Base-by-base conservation (phyloP, 2,329 filamentous ascomycete genomes). In the Fusarium tjaetaba region DNA sequence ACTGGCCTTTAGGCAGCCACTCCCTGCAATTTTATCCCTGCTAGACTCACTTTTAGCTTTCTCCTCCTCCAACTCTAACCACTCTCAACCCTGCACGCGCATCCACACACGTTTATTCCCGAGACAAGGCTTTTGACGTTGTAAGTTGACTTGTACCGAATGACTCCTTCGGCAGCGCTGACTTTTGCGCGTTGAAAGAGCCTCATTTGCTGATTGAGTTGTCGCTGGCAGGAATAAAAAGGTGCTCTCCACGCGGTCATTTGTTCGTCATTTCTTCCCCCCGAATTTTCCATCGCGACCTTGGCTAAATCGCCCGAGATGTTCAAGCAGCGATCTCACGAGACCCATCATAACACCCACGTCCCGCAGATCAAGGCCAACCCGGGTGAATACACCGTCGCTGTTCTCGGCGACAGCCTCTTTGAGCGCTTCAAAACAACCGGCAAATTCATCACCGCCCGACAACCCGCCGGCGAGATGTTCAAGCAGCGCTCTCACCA, bases 321-420 rank as follows among this genome's bases (percentile, higher is more conserved):
- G 67, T 70, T 58, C 36, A 70, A 70, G 32, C 65, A 53, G 22
- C 41, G 67, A 22, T 70, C 67, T 9, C 67, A 70, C 51, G 65
- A 70, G 0, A 70, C 67, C 0, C 65, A 70, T 11, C 39, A 70
- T 11, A n/a, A 11, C 5, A 70, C 51, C 2, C 67, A 70, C 10
- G 22, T 56, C 13, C 67, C 45, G 2, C 15, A 70, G 16, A 70
- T 70, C 16, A n/a, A 20, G 2, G 32, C 18, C 0, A 15, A 36
- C 1, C 34, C 59, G 0, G 30, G 53, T 8, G 43, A 34, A 4
- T 70, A 48, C 14, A 38, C 36, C 0, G 28, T 70, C 16, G 58
- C 36, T 14, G 13, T 70, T 2, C 45, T 70, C 2, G 67, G 67
- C 8, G 67, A 70, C 16, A 70, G 65, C 14, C 45, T 70, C 7